Evolutionary conservation across 2,329 filamentous ascomycete species (phyloP), one percentile per base, ranked within the genome.

Genomic region (Fusarium buharicum): DNA sequence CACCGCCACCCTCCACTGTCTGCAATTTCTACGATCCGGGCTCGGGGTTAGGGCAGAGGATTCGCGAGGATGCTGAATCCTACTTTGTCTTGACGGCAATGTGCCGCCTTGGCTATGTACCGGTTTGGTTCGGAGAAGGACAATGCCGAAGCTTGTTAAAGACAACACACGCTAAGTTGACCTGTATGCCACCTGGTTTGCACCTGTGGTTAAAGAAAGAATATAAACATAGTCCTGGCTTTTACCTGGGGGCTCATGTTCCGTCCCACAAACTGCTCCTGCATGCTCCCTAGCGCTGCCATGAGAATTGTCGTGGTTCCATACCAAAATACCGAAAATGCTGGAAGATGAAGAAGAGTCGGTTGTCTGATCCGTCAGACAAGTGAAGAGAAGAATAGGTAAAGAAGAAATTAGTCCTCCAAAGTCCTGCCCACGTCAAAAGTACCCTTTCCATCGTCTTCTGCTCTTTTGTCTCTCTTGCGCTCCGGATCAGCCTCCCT

Each of bases 1-100:
- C 62, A 65, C 61, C 64, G 61, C 61, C 61, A 64, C 62, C 46
- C 50, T 65, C 53, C 57, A 48, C 48, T 57, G 38, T 65, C 57
- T 50, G 34, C 62, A 58, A 46, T 57, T 57, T 53, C 38, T 62
- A 53, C 47, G 41, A 45, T 41, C 43, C 36, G 38, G 30, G 30
- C 49, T 48, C 41, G 40, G 47, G 39, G 39, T 11, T 43, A 64
- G 52, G 47, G 50, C 34, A 48, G 41, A 27, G 44, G 37, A 45
- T 10, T 6, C 12, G 27, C 22, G 30, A 24, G 28, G 28, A 6
- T 36, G 34, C 16, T 30, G 17, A 20, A 30, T 31, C 39, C 4
- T 22, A 33, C 22, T 34, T 33, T 41, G 5, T 37, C n/a, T 30
- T 46, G 11, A 51, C n/a, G n/a, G 31, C n/a, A 9, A 20, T 17